phyloP scores from a whole-genome alignment of 805 yeast species.

The Saccharomycopsis oosterbeekiorum region DNA sequence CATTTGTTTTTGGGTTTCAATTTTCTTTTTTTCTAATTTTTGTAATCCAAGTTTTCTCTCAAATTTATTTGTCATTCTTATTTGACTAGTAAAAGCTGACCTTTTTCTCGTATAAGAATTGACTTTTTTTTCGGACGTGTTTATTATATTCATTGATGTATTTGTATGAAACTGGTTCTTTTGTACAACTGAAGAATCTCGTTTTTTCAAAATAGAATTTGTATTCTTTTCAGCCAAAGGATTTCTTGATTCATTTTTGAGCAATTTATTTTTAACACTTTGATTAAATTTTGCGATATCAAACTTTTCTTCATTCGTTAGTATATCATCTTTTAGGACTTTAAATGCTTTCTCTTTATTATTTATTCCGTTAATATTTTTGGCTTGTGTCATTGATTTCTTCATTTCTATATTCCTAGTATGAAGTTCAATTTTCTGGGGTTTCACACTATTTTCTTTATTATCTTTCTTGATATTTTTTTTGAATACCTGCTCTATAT shows the following conservation, averaged over 20 bases:
- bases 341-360: not conserved
- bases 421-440: not conserved
- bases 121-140: not conserved
- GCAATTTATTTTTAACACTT: not conserved
- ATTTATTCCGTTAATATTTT: not conserved
- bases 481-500: not conserved
- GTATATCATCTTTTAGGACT: not conserved
- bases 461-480: not conserved
- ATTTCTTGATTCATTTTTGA: not conserved
- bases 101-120: not conserved
- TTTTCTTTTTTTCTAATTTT: not conserved
- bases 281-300: not conserved
- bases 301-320: not conserved
- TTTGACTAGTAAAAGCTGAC: not conserved
- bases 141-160: not conserved
- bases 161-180: not conserved
- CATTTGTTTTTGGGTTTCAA: not conserved
- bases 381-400: not conserved
- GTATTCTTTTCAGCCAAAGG: not conserved
- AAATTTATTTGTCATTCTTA: not conserved
- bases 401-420: not conserved
- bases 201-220: not conserved
- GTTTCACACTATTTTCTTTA: not conserved
- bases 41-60: not conserved
- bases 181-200: not conserved